Conservation (phyloP, 2,329 filamentous ascomycete species). For the Colletotrichum sp. region DNA sequence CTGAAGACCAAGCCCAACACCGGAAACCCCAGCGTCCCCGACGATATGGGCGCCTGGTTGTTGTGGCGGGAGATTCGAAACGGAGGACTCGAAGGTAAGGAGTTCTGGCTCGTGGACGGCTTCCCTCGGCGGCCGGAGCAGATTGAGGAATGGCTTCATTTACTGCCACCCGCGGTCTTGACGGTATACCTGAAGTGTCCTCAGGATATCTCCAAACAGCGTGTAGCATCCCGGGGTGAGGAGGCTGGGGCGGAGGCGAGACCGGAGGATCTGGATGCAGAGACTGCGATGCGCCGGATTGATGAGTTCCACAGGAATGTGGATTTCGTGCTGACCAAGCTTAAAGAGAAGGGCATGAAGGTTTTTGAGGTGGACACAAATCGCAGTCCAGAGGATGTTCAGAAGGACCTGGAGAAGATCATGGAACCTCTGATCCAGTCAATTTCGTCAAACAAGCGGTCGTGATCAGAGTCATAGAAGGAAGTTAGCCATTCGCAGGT, state of each 20-base stretch:
- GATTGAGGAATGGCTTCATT: background rate
- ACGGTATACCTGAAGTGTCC: background rate
- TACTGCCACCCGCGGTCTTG: background rate
- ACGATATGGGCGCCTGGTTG: background rate
- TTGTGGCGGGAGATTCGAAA: background rate
- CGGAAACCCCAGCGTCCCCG: background rate
- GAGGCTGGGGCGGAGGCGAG: background rate
- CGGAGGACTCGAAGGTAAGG: background rate
- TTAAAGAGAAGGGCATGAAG: background rate
- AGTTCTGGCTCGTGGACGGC: background rate
- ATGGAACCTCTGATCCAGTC: background rate
- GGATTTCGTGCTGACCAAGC: background rate
- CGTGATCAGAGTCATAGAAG: background rate
- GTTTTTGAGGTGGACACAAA: background rate
- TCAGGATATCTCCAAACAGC: background rate
- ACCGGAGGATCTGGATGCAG: background rate
- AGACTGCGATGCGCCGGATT: background rate
- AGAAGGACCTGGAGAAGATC: background rate
- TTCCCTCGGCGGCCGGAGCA: background rate
- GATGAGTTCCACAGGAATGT: background rate
- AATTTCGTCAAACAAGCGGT: rapidly evolving
- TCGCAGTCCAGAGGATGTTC: background rate
- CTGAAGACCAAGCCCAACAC: background rate
- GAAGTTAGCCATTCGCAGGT: background rate
- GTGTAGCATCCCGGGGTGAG: background rate